A percentile compares a stretch with the other conserved stretches of the same genome.
These are phyloP conservation scores for Osmanthus fragrans DNA, from an alignment of 257 asterid genomes.

Conservation along the genomic window DNA sequence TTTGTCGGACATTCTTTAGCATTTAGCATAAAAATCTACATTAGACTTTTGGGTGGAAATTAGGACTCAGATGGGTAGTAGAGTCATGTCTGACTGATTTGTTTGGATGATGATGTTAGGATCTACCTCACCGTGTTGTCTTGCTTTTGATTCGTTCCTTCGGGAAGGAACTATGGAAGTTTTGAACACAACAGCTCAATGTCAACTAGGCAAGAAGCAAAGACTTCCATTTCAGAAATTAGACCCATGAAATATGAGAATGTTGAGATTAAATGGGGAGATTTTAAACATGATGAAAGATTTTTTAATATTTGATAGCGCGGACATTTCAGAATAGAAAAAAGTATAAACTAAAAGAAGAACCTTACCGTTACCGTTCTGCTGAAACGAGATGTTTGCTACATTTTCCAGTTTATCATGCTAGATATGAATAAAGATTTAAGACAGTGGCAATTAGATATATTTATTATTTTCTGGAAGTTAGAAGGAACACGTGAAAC, in stretches of 20 bases:
- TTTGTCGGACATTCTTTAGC: background rate
- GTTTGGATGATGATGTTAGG: conserved; percentile 12
- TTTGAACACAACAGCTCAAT: background rate
- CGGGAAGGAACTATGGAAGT: background rate
- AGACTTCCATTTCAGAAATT: background rate
- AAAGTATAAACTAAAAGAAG: background rate
- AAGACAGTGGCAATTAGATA: background rate
- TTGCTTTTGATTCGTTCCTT: background rate
- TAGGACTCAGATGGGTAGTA: background rate
- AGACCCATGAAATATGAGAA: background rate
- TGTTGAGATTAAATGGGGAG: background rate
- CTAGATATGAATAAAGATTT: background rate
- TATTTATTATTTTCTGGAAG: too few species aligned
- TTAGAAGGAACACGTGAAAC: too few species aligned
- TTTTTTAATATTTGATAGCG: conserved; percentile 11
- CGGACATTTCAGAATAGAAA: conserved; percentile 1
- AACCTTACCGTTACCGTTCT: background rate
- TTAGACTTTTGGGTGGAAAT: conserved; percentile 1
- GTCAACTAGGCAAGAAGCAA: background rate
- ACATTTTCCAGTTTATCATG: background rate
- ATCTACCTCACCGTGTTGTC: background rate
- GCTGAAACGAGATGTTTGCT: background rate
- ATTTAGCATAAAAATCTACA: background rate
- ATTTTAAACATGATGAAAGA: background rate
- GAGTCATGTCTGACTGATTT: background rate